phyloP scores from a whole-genome alignment of 2,329 filamentous ascomycete species.

The Coniochaeta sp. region DNA sequence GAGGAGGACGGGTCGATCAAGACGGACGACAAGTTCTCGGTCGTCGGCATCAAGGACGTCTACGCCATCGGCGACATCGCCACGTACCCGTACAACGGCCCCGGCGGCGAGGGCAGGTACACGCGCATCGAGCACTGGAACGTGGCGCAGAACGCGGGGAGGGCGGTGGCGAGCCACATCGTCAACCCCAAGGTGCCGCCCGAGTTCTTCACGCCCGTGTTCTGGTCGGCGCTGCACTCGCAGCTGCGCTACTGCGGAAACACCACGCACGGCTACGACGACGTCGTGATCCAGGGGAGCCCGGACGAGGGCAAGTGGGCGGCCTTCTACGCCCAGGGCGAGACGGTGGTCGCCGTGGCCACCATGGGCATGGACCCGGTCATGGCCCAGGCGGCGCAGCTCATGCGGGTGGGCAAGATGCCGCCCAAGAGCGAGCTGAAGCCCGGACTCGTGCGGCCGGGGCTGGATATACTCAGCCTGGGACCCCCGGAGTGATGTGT shows the following conservation, averaged over 20 bases:
- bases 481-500: constrained; percentile 24
- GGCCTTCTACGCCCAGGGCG: constrained; percentile 81
- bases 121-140: constrained; percentile 98
- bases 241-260: constrained; percentile 94
- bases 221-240: constrained; percentile 88
- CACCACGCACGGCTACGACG: constrained; percentile 74
- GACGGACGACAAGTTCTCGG: constrained; percentile 72
- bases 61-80: constrained; percentile 95
- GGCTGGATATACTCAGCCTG: constrained; percentile 39
- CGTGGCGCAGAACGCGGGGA: constrained; percentile 89
- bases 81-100: constrained; percentile 88
- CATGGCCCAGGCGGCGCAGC: constrained; percentile 73
- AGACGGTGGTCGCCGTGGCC: constrained; percentile 82
- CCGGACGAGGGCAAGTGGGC: constrained; percentile 74
- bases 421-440: constrained; percentile 70
- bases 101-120: constrained; percentile 65
- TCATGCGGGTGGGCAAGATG: constrained; percentile 82
- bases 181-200: constrained; percentile 53
- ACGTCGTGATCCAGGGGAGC: constrained; percentile 72
- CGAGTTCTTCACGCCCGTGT: constrained; percentile 81
- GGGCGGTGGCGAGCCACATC: constrained; percentile 72
- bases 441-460: constrained; percentile 33
- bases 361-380: constrained; percentile 87
- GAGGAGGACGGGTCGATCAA: constrained; percentile 79
- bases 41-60: constrained; percentile 71